Evolutionary conservation across 2,329 filamentous ascomycete genomes (phyloP), one percentile per base, ranked within the genome.

Genomic region (Penicillium sp.): DNA sequence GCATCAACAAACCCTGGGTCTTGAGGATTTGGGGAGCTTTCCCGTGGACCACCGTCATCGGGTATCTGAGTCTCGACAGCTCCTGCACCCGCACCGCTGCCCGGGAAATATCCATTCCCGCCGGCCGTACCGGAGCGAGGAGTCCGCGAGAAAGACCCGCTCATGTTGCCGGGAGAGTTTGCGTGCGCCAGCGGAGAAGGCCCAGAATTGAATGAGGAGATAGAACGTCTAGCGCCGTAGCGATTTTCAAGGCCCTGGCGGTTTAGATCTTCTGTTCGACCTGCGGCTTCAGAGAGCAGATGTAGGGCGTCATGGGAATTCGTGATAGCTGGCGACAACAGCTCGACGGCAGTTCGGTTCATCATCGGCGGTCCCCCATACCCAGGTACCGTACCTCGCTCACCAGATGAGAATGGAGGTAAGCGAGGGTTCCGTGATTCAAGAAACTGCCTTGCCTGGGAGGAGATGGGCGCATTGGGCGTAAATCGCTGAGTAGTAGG

Each of bases 291-390:
- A 71, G 96, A 96, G 16, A 98, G 83, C 58, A 97, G 82, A 74
- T 96, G 92, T 50, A 98, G 82, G 24, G 94, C 94, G 79, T 98
- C 94, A 70, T 96, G 93, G 3, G 91, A 92, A 37, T 92, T 93
- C 75, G 93, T 96, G 46, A 98, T 87, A 66, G 91, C 90, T 56
- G 81, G 79, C 40, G 81, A 82, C 65, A 88, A 80, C 64, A 89
- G 72, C 50, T 85, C 81, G 2, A 83, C 83, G 3, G 84, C 82
- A n/a, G 84, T 83, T 61, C 83, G 80, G 61, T 87, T 85, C 76
- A 82, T 83, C 65, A 84, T 81, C 69, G 85, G 80, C 64, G 83
- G 79, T 61, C 86, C 83, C 55, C 85, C 64, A 61, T 67, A 75
- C 41, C 64, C 67, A 37, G 70, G 44, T 19, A 57, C 65, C 35